Percentiles rank a stretch among this genome's conserved stretches.
These are phyloP conservation scores for Aspergillus glaucus DNA, from an alignment of 2,329 filamentous ascomycete genomes.

Conservation along the genomic window DNA sequence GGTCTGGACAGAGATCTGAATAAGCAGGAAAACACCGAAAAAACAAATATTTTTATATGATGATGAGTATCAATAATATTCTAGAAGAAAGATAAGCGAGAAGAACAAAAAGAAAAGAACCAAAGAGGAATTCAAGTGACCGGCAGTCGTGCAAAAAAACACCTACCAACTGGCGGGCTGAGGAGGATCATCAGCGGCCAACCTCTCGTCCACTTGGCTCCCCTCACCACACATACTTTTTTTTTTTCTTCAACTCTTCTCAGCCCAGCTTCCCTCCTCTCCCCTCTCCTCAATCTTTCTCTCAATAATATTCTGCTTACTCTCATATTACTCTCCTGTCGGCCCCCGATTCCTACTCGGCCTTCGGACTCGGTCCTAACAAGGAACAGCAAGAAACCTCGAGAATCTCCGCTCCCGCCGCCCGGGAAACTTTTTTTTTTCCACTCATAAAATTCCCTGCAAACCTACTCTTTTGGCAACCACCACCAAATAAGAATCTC, in stretches of 20 bases:
- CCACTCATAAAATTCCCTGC: not conserved
- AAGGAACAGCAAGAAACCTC: no score
- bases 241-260: not conserved
- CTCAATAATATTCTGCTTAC: conserved; percentile 1
- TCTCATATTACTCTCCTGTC: not conserved
- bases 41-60: not conserved
- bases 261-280: no score
- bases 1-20: not conserved
- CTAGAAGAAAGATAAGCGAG: not conserved
- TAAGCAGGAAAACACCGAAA: not conserved
- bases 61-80: not conserved
- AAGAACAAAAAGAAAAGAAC: not conserved
- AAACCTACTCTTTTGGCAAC: not conserved
- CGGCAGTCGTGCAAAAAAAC: no score
- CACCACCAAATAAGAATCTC: not conserved
- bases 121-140: not conserved
- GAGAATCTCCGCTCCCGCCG: not conserved
- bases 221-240: no score
- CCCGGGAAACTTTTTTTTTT: not conserved
- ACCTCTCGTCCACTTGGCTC: no score
- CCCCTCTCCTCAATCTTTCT: not conserved
- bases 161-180: not conserved
- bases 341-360: not conserved
- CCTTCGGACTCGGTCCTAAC: not conserved
- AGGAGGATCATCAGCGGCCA: no score